Evolutionary conservation across 1,139 yeast species (phyloP).

Genomic region (Entelexis sorbosivorans): DNA sequence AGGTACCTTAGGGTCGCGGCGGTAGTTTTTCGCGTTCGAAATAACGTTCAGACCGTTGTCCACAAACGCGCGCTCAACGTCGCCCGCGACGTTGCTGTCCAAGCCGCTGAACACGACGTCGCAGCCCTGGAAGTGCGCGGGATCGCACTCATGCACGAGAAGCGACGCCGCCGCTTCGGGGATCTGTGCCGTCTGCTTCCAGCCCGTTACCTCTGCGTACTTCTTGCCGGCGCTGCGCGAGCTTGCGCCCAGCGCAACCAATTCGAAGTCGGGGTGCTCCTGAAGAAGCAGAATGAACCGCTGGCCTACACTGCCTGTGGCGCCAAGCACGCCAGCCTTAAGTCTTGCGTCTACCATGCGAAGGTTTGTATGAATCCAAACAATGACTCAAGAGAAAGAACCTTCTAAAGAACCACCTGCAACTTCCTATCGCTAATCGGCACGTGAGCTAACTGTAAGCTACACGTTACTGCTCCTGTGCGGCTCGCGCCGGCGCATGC

Average conservation of each 20-base stretch:
- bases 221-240: slow-evolving; percentile 85
- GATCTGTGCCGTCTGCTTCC: slow-evolving; percentile 85
- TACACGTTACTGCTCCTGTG: background rate
- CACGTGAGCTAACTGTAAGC: background rate
- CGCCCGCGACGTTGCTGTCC: slow-evolving; percentile 89
- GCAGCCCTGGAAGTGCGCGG: slow-evolving; percentile 71
- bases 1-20: slow-evolving; percentile 82
- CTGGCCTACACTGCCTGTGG: slow-evolving; percentile 97
- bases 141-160: slow-evolving; percentile 64
- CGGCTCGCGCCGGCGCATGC: background rate
- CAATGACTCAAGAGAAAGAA: slow-evolving; percentile 5
- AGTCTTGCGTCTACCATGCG: slow-evolving; percentile 14
- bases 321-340: slow-evolving; percentile 76
- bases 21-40: slow-evolving; percentile 92
- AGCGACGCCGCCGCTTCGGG: slow-evolving; percentile 58
- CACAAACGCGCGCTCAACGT: slow-evolving; percentile 72
- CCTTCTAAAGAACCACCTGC: background rate
- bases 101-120: slow-evolving; percentile 91
- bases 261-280: slow-evolving; percentile 80
- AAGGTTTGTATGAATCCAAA: background rate
- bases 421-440: background rate
- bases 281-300: slow-evolving; percentile 77
- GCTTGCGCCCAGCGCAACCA: slow-evolving; percentile 84
- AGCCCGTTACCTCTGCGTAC: slow-evolving; percentile 73
- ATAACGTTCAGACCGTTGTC: slow-evolving; percentile 74